Base-by-base conservation (phyloP, 2,329 filamentous ascomycete genomes). In the Colletotrichum incanum region DNA sequence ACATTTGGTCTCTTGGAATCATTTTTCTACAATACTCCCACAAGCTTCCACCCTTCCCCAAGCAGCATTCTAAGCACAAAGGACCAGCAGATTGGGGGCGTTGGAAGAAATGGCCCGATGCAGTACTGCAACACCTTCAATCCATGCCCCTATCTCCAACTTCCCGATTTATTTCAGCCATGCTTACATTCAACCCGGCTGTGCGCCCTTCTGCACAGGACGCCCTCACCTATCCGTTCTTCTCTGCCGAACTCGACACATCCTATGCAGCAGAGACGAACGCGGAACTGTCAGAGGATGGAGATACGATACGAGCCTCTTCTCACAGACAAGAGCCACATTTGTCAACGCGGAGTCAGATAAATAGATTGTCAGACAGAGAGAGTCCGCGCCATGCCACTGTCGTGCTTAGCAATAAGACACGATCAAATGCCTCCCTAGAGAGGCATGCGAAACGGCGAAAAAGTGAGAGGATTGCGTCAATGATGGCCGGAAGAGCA, bases 1-100 rank as follows among this genome's bases (percentile, higher is more conserved):
- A 55, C 28, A 55, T 55, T 31, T 55, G 8, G 52, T 55, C 28
- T 55, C 28, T 55, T 55, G 14, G 52, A 26, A 55, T 55, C 18
- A 31, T 55, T 34, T 20, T 55, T 34, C 28, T 55, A 55, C 8
- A 18, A 55, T 55, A 55, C 26, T 55, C 31, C 52, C 28, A 55
- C 28, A 55, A 55, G 52, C 52, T 55, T 55, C 52, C 28, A 34
- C 28, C 14, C 12, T 18, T 55, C 12, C 52, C 52, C 18, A 55
- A 55, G 26, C 28, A 31, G 28, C 3, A 31, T 5, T 31, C 28
- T 31, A 41, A 41, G 39, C 39, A 7, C 11, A 41, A 16, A 41
- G 39, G 7, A 41, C 39, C 12, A 41, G 16, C 39, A 14, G 16
- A 41, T 41, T 41, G 11, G 39, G 39, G 39, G 12, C 16, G 3